These are phyloP conservation scores for Phytophthora rubi DNA, from an alignment of 352 stramenopile genomes.

Conservation along the genomic window DNA sequence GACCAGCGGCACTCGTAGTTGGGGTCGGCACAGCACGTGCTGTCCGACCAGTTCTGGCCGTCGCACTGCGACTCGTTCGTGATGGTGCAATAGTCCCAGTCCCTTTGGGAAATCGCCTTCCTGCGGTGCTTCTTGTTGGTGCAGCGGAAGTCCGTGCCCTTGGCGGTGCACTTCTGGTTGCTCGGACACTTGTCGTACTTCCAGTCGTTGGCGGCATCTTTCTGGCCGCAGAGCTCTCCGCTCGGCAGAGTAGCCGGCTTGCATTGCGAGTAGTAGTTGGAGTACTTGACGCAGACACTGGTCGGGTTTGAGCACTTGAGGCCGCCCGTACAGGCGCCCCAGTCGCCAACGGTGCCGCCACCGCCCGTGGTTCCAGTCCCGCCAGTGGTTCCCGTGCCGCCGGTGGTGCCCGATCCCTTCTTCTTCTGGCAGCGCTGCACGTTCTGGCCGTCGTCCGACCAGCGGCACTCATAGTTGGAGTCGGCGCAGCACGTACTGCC, in stretches of 20 bases:
- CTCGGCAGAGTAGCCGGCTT: slow-evolving; percentile 23
- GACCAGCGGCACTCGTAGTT: slow-evolving; percentile 40
- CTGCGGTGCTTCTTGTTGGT: slow-evolving; percentile 31
- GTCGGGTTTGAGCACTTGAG: no score
- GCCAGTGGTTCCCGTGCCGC: no score
- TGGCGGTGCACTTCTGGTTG: slow-evolving; percentile 29
- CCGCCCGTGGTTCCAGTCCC: neutral
- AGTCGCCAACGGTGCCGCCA: slow-evolving; percentile 18
- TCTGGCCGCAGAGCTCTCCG: slow-evolving; percentile 41
- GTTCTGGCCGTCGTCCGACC: no score
- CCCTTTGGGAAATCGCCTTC: slow-evolving; percentile 2
- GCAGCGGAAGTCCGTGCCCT: slow-evolving; percentile 39
- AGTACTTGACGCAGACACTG: slow-evolving; percentile 40
- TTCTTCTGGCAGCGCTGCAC: slow-evolving; percentile 15
- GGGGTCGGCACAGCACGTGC: slow-evolving; percentile 34
- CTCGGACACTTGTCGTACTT: slow-evolving; percentile 39
- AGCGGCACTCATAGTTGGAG: no score
- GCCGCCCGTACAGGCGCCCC: no score
- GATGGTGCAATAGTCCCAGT: slow-evolving; percentile 29
- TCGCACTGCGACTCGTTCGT: slow-evolving; percentile 43
- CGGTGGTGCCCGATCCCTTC: no score
- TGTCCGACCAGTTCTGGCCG: slow-evolving; percentile 39
- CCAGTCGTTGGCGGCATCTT: slow-evolving; percentile 41
- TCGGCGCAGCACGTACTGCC: no score
- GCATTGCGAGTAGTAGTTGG: slow-evolving; percentile 42